These are phyloP conservation scores for Boehmeria nivea DNA, from an alignment of 306 rosid genomes.

Conservation along the genomic window DNA sequence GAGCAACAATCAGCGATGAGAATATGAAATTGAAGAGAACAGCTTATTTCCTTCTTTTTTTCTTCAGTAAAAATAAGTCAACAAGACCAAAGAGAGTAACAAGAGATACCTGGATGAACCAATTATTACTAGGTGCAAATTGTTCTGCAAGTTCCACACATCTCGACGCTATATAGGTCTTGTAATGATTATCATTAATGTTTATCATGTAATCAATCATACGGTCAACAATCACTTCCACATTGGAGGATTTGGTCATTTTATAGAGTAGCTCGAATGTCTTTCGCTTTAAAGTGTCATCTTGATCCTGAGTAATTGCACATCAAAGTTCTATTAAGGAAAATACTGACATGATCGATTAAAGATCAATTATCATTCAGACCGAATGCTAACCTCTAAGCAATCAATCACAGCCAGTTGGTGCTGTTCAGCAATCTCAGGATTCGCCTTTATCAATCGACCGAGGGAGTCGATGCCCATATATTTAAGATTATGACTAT, in stretches of 20 bases:
- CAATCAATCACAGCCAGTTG: slow-evolving; percentile 98
- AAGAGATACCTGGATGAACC: slow-evolving; percentile 90
- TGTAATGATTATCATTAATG: slow-evolving; percentile 81
- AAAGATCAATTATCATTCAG: background rate
- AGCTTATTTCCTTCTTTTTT: background rate
- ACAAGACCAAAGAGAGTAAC: slow-evolving; percentile 10
- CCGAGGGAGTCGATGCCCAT: slow-evolving; percentile 99
- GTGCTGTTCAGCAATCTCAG: slow-evolving; percentile 88
- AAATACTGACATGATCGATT: slow-evolving; percentile 6
- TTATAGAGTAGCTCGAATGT: slow-evolving; percentile 82
- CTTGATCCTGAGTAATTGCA: slow-evolving; percentile 76
- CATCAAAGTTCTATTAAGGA: slow-evolving; percentile 18
- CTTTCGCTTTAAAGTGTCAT: slow-evolving; percentile 91
- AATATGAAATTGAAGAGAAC: background rate
- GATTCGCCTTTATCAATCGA: slow-evolving; percentile 77
- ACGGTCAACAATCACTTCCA: slow-evolving; percentile 94
- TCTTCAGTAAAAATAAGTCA: background rate
- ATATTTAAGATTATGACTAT: slow-evolving; percentile 92
- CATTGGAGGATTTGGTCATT: slow-evolving; percentile 98
- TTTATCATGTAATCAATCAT: slow-evolving; percentile 91
- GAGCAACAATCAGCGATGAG: slow-evolving; percentile 12
- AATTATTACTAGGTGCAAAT: slow-evolving; percentile 93
- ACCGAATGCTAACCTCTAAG: slow-evolving; percentile 63
- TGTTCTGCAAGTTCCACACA: slow-evolving; percentile 97
- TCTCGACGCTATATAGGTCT: slow-evolving; percentile 89